phyloP scores from a whole-genome alignment of 2,329 filamentous ascomycete species.

The Fusarium buxicola region DNA sequence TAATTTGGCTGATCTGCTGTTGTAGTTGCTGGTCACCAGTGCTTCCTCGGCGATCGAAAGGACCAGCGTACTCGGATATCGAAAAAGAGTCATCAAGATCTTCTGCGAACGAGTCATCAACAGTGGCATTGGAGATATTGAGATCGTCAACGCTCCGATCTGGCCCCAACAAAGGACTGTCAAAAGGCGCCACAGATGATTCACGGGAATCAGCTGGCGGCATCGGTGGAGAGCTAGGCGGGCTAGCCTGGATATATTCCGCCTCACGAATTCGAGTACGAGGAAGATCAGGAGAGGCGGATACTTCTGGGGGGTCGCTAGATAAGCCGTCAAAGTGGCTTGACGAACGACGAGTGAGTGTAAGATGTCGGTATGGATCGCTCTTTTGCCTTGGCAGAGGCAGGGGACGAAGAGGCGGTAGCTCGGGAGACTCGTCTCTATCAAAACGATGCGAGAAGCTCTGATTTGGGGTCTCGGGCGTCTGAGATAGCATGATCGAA shows the following conservation, averaged over 20 bases:
- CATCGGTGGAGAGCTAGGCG: constrained; percentile 62
- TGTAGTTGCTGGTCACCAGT: constrained; percentile 76
- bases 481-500: constrained; percentile 11
- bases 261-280: constrained; percentile 48
- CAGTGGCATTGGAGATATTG: constrained; percentile 53
- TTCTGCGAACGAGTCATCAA: constrained; percentile 59
- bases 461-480: constrained; percentile 39
- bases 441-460: constrained; percentile 34
- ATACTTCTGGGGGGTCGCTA: constrained; percentile 58
- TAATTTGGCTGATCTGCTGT: constrained; percentile 82
- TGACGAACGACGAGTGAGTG: constrained; percentile 52
- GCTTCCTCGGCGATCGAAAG: constrained; percentile 48
- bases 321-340: constrained; percentile 55
- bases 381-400: constrained; percentile 46
- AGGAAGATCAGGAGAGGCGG: constrained; percentile 55
- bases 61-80: constrained; percentile 45
- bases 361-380: constrained; percentile 53
- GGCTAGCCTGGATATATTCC: constrained; percentile 56
- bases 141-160: constrained; percentile 56
- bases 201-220: constrained; percentile 31
- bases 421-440: constrained; percentile 50
- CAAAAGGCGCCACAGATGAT: constrained; percentile 57
- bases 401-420: constrained; percentile 52
- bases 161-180: constrained; percentile 59
- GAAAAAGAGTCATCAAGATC: constrained; percentile 59